Conservation (phyloP, 768 basidiomycete genomes). For the Rhodosporidiobolus sp. region DNA sequence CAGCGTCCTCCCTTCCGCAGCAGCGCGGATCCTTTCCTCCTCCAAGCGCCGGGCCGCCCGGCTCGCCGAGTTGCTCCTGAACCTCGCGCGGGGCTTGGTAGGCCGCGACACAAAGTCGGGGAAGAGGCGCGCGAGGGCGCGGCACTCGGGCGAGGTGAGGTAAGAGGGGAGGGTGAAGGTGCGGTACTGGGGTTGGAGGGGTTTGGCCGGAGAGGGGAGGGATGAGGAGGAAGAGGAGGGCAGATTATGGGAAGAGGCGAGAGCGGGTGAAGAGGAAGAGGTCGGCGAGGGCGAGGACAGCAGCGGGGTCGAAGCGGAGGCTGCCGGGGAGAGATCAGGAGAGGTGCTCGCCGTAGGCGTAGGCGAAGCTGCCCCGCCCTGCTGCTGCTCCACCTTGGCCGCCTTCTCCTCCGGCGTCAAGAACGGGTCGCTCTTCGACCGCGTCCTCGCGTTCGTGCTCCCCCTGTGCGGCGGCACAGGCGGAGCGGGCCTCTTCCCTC, state of each 20-base stretch:
- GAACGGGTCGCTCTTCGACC: conserved; percentile 33
- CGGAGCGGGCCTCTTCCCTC: conserved; percentile 12
- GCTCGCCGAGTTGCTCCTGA: conserved; percentile 2
- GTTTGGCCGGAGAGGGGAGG: neutral
- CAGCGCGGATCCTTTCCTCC: neutral
- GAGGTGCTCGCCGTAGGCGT: neutral
- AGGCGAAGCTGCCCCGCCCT: neutral
- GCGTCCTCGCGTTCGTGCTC: neutral
- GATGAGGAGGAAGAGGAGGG: neutral
- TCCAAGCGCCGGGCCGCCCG: no score
- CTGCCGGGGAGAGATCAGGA: neutral
- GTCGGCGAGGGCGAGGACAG: neutral
- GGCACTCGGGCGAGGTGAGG: conserved; percentile 40
- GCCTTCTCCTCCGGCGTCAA: conserved; percentile 8
- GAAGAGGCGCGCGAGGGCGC: conserved; percentile 27
- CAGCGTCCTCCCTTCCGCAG: no score
- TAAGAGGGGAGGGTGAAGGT: conserved; percentile 34
- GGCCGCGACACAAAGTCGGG: conserved; percentile 28
- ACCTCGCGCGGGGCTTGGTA: neutral
- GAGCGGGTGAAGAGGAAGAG: neutral
- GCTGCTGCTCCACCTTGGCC: neutral
- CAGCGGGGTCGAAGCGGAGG: conserved; percentile 13
- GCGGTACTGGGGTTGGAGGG: conserved; percentile 14
- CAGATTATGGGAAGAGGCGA: no score
- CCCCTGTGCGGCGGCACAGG: conserved; percentile 32